Evolutionary conservation across 805 yeast genomes (phyloP).

Genomic region (Yamadazyma tumulicola): DNA sequence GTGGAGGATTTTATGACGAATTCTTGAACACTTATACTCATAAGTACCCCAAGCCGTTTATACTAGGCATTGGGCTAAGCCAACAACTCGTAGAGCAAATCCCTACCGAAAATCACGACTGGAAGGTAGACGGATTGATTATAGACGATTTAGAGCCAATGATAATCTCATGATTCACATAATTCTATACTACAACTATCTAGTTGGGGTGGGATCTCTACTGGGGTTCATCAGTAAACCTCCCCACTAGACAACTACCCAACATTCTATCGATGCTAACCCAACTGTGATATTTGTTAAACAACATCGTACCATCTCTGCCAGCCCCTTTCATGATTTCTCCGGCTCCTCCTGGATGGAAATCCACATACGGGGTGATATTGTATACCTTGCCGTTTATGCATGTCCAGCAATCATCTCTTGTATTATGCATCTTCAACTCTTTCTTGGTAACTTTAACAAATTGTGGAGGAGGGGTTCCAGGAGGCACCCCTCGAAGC

Average conservation of each 20-base stretch:
- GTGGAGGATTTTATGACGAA: slow-evolving; percentile 90
- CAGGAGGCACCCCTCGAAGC: slow-evolving; percentile 50
- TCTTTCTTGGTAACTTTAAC: slow-evolving; percentile 54
- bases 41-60: slow-evolving; percentile 30
- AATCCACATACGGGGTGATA: slow-evolving; percentile 75
- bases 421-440: slow-evolving; percentile 52
- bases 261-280: slow-evolving; percentile 82
- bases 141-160: slow-evolving; percentile 19
- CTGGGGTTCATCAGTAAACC: slow-evolving; percentile 24
- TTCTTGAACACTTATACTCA: slow-evolving; percentile 24
- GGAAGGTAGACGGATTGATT: slow-evolving; percentile 52
- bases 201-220: no score
- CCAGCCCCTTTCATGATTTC: slow-evolving; percentile 81
- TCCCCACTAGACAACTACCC: slow-evolving; percentile 75
- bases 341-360: slow-evolving; percentile 90
- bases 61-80: slow-evolving; percentile 63
- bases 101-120: slow-evolving; percentile 65
- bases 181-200: no score
- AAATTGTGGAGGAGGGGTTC: slow-evolving; percentile 49
- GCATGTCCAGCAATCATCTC: slow-evolving; percentile 83
- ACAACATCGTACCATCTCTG: slow-evolving; percentile 71
- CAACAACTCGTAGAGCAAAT: slow-evolving; percentile 56
- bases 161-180: no score
- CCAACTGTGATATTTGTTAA: slow-evolving; percentile 68
- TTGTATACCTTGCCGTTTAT: slow-evolving; percentile 80